Percentiles rank a stretch among this genome's conserved stretches.
phyloP scores from a whole-genome alignment of 2,329 filamentous ascomycete species.

The Claviceps digitariae region DNA sequence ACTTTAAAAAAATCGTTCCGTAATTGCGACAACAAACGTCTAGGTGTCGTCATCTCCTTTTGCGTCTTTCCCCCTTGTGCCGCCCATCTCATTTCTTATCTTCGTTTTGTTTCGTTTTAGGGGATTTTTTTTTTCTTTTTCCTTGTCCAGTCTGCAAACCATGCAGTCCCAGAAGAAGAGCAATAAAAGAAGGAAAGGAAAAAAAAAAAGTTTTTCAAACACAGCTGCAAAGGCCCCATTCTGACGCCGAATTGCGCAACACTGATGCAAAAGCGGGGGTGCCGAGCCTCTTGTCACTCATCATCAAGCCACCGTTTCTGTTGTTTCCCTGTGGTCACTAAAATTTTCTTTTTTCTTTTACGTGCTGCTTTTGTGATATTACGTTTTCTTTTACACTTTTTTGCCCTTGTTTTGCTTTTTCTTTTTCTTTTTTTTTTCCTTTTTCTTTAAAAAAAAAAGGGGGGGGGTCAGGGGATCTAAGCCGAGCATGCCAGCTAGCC shows the following conservation, averaged over 20 bases:
- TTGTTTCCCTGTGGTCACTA: neutral
- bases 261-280: constrained; percentile 4
- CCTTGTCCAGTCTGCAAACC: neutral
- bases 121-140: neutral
- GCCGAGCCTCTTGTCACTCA: neutral
- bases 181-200: neutral
- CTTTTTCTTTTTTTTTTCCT: no score
- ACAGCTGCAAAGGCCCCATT: neutral
- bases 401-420: no score
- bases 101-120: neutral
- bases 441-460: no score
- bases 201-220: neutral
- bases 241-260: constrained; percentile 8
- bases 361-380: no score
- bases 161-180: no score
- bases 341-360: no score
- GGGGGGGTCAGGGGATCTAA: no score
- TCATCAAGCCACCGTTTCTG: neutral
- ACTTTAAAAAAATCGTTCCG: no score
- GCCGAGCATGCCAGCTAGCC: no score
- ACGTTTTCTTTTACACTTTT: no score
- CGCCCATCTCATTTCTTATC: no score
- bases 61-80: neutral
- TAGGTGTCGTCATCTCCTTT: neutral
- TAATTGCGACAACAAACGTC: neutral